Conservation (phyloP, 768 basidiomycete genomes). For the Rhodotorula kratochvilovae region DNA sequence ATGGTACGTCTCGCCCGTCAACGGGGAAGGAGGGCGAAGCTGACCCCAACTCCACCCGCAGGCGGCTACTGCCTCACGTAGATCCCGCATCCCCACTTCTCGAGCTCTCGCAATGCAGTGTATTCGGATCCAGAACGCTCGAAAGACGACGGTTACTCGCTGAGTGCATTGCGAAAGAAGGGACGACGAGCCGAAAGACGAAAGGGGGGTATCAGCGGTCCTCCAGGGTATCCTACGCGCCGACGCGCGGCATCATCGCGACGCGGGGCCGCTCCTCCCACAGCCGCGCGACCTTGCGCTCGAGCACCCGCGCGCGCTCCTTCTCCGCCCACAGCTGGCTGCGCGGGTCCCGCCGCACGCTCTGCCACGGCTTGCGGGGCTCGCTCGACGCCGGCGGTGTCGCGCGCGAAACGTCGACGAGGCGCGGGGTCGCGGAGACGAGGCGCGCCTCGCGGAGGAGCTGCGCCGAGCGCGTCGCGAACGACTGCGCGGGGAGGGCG, state of each 20-base stretch:
- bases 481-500: conserved; percentile 41
- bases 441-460: conserved; percentile 84
- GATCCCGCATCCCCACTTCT: neutral
- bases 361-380: conserved; percentile 13
- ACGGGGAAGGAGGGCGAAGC: no score
- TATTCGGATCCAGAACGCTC: no score
- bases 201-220: neutral
- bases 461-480: conserved; percentile 75
- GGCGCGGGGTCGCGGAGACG: conserved; percentile 72
- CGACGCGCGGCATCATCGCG: neutral
- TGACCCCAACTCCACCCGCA: no score
- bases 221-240: no score
- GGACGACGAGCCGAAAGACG: neutral
- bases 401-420: conserved; percentile 65
- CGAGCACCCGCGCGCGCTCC: conserved; percentile 24
- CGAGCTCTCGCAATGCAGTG: no score
- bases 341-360: conserved; percentile 25
- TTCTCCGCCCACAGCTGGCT: conserved; percentile 38
- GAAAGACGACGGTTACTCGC: no score
- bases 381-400: neutral
- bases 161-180: neutral
- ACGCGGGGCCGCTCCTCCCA: conserved; percentile 1
- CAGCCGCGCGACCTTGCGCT: conserved; percentile 20
- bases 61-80: neutral
- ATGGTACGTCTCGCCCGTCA: no score